These are phyloP conservation scores for Cryphonectria naterciae DNA, from an alignment of 2,329 filamentous ascomycete species.

Conservation along the genomic window DNA sequence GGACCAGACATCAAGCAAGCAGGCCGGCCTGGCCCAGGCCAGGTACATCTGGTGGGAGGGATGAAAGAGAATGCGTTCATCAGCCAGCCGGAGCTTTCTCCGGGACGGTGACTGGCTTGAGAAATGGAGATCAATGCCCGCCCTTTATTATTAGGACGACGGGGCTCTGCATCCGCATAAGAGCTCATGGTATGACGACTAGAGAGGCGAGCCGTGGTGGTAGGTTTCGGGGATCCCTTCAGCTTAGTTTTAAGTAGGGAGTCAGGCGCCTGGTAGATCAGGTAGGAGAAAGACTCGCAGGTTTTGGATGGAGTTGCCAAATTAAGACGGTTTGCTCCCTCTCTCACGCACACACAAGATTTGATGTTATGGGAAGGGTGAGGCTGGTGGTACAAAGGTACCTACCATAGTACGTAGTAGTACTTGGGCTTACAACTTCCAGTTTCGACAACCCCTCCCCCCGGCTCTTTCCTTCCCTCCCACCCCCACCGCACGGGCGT, in stretches of 20 bases:
- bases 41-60: neutral
- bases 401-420: neutral
- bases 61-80: neutral
- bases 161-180: neutral
- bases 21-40: neutral
- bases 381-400: neutral
- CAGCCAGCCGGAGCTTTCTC: neutral
- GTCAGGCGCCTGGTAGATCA: neutral
- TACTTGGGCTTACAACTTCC: constrained; percentile 3
- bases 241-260: neutral
- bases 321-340: neutral
- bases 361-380: neutral
- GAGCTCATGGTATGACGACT: neutral
- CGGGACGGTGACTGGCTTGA: constrained; percentile 7
- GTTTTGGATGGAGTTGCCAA: constrained; percentile 14
- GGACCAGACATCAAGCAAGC: neutral
- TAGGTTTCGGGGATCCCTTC: neutral
- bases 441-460: neutral
- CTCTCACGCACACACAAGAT: neutral
- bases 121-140: constrained; percentile 6
- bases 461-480: constrained; percentile 3
- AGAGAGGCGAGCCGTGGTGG: neutral
- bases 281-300: constrained; percentile 2
- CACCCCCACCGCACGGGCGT: constrained; percentile 6
- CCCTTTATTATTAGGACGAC: constrained; percentile 12